Base-by-base conservation (phyloP, 768 basidiomycete genomes). In the Boletus subcaerulescens region DNA sequence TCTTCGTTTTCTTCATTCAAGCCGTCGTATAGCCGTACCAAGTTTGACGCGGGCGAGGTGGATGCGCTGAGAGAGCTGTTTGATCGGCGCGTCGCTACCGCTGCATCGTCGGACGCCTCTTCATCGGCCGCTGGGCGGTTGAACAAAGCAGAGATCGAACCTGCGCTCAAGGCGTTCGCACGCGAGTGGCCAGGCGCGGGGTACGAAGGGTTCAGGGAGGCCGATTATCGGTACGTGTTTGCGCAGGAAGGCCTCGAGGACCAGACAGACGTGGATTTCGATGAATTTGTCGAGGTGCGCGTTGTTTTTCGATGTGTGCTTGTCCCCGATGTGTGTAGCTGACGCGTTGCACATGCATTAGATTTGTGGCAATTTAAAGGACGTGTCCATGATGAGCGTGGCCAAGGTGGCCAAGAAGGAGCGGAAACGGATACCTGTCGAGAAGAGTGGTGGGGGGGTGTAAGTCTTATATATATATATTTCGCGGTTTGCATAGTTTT, bases 221-320 rank as follows among this genome's bases (percentile, higher is more conserved):
- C 83, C 59, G 89, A 92, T 57, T 77, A 85, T 41, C 79, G 84
- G 33, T 88, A 91, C 66, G 90, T 92, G 1, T 77, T 95, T 48
- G 78, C 79, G 52, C 85, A 89, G 67, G 85, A 88, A 56, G 93
- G 90, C 4, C 83, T 90, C 68, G 72, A 75, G 46, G 70, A 71
- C 20, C 75, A 78, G 61, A 70, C 71, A 29, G 78, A 80, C 26
- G 72, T 97, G 45, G 83, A 86, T 57, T 84, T 92, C 63, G 89
- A 95, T 59, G 90, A 91, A 65, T 95, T 95, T 69, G 76, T 94
- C 46, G 92, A 95, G 82, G 91, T 52, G 44, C 5, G 42, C 35
- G 5, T 14, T 14, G 11, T 35, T 14, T 13, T 33, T 35, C 1
- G 33, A 35, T 6, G 38, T 8, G 12, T 22, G 14, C 18, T 32